These are phyloP conservation scores for Capsicum baccatum DNA, from an alignment of 257 asterid genomes.

Conservation along the genomic window DNA sequence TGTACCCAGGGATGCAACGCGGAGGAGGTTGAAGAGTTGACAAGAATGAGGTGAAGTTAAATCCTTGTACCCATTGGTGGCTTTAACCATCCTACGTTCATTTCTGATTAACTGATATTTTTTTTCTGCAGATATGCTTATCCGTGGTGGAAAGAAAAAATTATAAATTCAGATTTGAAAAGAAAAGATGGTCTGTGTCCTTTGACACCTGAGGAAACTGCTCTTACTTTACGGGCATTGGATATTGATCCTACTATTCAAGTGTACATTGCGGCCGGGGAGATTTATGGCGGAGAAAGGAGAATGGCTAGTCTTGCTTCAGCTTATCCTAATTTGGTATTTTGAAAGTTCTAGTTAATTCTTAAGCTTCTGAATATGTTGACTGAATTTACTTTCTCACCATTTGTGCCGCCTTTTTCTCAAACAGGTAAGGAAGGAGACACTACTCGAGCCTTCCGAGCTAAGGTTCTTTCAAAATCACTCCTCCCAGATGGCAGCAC, in stretches of 20 bases:
- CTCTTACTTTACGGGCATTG: constrained; percentile 42
- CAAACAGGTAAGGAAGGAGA: constrained; percentile 46
- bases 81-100: not conserved
- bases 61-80: not conserved
- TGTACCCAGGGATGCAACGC: constrained; percentile 45
- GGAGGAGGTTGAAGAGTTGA: constrained; percentile 43
- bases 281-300: constrained; percentile 43
- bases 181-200: constrained; percentile 48
- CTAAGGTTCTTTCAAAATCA: constrained; percentile 42
- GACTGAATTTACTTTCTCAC: not conserved
- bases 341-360: constrained; percentile 3
- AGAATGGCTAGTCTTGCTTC: constrained; percentile 37
- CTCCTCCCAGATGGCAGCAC: constrained; percentile 51
- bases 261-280: constrained; percentile 48
- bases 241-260: constrained; percentile 41
- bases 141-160: constrained; percentile 51
- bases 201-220: constrained; percentile 53
- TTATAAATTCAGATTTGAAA: constrained; percentile 40
- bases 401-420: not conserved
- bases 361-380: not conserved
- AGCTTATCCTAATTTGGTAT: constrained; percentile 42
- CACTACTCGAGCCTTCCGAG: constrained; percentile 40
- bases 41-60: constrained; percentile 44
- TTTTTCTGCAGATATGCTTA: constrained; percentile 38
- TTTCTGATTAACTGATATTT: not conserved